A percentile compares a stretch with the other conserved stretches of the same genome.
Conservation (phyloP, 108 stramenopile genomes). For the Bacterosira constricta region DNA sequence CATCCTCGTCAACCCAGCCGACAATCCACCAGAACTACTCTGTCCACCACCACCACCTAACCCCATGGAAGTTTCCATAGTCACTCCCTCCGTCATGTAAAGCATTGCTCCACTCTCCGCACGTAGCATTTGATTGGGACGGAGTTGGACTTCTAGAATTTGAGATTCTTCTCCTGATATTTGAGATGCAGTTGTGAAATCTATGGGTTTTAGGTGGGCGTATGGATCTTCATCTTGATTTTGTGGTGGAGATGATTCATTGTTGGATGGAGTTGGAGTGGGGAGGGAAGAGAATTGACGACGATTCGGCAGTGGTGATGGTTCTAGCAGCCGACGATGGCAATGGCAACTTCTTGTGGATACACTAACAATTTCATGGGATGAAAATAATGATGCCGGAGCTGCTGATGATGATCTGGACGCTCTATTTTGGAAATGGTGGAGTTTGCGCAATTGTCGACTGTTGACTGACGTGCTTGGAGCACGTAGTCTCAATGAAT, state of each 20-base stretch:
- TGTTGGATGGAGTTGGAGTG: neutral
- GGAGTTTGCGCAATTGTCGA: too few relatives aligned
- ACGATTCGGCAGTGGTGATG: neutral
- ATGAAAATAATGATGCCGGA: too few relatives aligned
- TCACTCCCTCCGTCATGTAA: slow-evolving; percentile 89
- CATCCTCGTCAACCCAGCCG: slow-evolving; percentile 69
- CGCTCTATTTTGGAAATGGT: too few relatives aligned
- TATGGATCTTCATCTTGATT: too few relatives aligned
- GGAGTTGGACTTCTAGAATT: slow-evolving; percentile 53
- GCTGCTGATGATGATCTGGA: too few relatives aligned
- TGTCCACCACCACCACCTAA: neutral
- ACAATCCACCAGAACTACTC: slow-evolving; percentile 50
- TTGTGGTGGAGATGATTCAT: neutral
- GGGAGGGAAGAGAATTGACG: neutral
- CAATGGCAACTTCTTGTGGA: neutral
- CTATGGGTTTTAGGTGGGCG: too few relatives aligned
- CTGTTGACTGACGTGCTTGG: too few relatives aligned
- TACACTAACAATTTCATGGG: neutral
- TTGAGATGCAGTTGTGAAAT: slow-evolving; percentile 79
- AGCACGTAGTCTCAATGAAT: too few relatives aligned
- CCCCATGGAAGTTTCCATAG: slow-evolving; percentile 93
- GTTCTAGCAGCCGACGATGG: neutral
- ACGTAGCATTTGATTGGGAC: slow-evolving; percentile 79
- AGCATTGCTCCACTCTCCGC: slow-evolving; percentile 92
- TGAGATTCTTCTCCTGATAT: slow-evolving; percentile 89